Percentiles rank a stretch among this genome's conserved stretches.
These are phyloP conservation scores for Dactylorhiza incarnata DNA, from an alignment of 106 monocot genomes.

Conservation along the genomic window DNA sequence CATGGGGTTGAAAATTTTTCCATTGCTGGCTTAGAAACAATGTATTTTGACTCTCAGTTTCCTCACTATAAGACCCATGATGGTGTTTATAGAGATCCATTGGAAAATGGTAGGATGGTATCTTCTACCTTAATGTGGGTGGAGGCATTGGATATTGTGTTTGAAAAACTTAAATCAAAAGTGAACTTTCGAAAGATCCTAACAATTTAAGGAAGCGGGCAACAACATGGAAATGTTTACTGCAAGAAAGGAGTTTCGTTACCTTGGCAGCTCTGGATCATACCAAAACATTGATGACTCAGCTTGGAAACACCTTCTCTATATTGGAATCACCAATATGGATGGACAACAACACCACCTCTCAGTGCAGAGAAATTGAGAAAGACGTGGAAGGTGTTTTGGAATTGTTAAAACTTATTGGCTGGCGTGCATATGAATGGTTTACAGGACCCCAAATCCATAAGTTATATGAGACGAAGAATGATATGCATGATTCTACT, in stretches of 20 bases:
- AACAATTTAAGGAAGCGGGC: slow-evolving; percentile 91
- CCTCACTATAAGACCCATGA: slow-evolving; percentile 87
- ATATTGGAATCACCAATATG: slow-evolving; percentile 73
- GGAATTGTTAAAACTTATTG: slow-evolving; percentile 73
- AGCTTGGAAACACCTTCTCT: slow-evolving; percentile 72
- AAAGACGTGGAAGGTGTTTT: slow-evolving; percentile 67
- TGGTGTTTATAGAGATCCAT: too few species aligned
- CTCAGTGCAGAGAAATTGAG: slow-evolving; percentile 89
- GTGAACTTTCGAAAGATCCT: slow-evolving; percentile 55
- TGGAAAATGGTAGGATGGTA: slow-evolving; percentile 67
- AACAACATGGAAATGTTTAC: slow-evolving; percentile 97
- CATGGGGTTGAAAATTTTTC: too few species aligned
- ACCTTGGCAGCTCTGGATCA: too few species aligned
- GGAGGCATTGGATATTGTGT: slow-evolving; percentile 70
- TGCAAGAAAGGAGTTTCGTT: slow-evolving; percentile 73
- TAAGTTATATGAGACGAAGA: slow-evolving; percentile 54
- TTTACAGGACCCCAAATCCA: slow-evolving; percentile 86
- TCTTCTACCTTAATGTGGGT: slow-evolving; percentile 99
- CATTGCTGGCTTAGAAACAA: slow-evolving; percentile 50
- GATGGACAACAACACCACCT: slow-evolving; percentile 93
- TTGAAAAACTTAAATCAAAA: slow-evolving; percentile 58
- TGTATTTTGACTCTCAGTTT: slow-evolving; percentile 84
- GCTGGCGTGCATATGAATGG: slow-evolving; percentile 81
- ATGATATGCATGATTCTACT: slow-evolving; percentile 56
- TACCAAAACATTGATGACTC: slow-evolving; percentile 33